Evolutionary conservation across 345 rosid species (phyloP).

Genomic region (Eucalyptus cladocalyx): DNA sequence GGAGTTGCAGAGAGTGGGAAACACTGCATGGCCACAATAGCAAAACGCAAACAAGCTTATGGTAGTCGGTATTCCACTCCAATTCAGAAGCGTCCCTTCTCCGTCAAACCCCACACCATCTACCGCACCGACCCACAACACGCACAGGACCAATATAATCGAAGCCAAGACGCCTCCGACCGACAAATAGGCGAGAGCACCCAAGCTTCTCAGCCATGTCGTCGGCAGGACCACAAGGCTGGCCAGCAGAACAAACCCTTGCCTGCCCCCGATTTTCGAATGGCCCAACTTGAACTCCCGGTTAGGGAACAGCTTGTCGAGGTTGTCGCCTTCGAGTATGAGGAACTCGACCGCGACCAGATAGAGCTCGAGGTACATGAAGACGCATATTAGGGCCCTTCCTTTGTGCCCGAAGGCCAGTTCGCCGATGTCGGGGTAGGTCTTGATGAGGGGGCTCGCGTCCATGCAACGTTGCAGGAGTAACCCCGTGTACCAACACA

Average conservation of each 20-base stretch:
- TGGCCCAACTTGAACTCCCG: constrained; percentile 12
- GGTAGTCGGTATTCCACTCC: constrained; percentile 42
- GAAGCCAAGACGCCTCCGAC: constrained; percentile 58
- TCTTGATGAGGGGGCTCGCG: constrained; percentile 15
- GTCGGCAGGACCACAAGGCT: constrained; percentile 47
- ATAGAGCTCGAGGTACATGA: constrained; percentile 47
- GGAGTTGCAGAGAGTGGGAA: constrained; percentile 55
- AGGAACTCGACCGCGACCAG: constrained; percentile 59
- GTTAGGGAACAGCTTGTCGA: constrained; percentile 46
- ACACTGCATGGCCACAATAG: constrained; percentile 55
- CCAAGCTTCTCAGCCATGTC: constrained; percentile 59
- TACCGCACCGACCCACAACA: constrained; percentile 40
- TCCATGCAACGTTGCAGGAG: constrained; percentile 51
- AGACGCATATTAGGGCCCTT: constrained; percentile 32
- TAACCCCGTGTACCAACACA: constrained; percentile 55
- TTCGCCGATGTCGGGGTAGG: constrained; percentile 53
- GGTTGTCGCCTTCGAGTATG: constrained; percentile 60
- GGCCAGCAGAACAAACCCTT: constrained; percentile 38
- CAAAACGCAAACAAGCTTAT: constrained; percentile 46
- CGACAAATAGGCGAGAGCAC: constrained; percentile 48
- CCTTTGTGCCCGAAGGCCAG: constrained; percentile 54
- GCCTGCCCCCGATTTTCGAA: constrained; percentile 28
- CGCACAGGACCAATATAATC: constrained; percentile 27
- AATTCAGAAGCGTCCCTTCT: constrained; percentile 18
- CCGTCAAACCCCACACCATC: constrained; percentile 49